phyloP scores from a whole-genome alignment of 768 basidiomycete genomes.

The Ramaria sp. region DNA sequence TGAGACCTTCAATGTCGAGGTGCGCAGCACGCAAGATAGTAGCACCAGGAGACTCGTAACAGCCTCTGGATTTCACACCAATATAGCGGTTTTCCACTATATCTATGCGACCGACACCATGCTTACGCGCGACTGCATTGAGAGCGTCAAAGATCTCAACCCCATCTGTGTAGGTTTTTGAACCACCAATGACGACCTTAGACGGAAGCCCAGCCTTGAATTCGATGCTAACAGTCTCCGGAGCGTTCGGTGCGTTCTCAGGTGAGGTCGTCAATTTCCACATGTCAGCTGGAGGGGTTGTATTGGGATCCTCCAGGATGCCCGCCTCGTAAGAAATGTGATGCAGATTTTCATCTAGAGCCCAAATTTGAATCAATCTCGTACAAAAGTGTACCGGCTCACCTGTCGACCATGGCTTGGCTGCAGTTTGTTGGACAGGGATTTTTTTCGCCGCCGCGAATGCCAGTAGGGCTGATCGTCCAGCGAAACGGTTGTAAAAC shows the following conservation, averaged over 20 bases:
- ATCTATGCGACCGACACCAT: constrained; percentile 94
- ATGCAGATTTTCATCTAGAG: constrained; percentile 89
- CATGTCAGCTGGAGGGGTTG: constrained; percentile 92
- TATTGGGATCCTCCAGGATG: constrained; percentile 94
- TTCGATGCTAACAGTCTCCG: constrained; percentile 76
- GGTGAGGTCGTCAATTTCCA: constrained; percentile 92
- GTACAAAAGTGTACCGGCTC: constrained; percentile 1
- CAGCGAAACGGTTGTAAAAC: constrained; percentile 96
- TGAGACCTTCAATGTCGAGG: constrained; percentile 93
- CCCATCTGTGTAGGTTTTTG: constrained; percentile 69
- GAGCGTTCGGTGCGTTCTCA: constrained; percentile 65
- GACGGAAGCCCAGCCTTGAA: constrained; percentile 82
- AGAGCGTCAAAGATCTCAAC: constrained; percentile 91
- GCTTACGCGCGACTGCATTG: constrained; percentile 86
- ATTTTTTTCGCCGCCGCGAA: constrained; percentile 84
- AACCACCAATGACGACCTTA: constrained; percentile 52
- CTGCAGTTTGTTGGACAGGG: constrained; percentile 87
- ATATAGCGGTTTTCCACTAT: constrained; percentile 99
- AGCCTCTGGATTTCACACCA: constrained; percentile 98
- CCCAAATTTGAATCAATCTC: background rate
- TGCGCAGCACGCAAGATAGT: constrained; percentile 94
- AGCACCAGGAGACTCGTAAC: constrained; percentile 96
- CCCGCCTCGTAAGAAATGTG: constrained; percentile 99
- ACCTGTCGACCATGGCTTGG: constrained; percentile 96
- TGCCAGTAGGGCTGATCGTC: constrained; percentile 83